phyloP scores from a whole-genome alignment of 2,329 filamentous ascomycete species.

The Microthyrium microscopicum region DNA sequence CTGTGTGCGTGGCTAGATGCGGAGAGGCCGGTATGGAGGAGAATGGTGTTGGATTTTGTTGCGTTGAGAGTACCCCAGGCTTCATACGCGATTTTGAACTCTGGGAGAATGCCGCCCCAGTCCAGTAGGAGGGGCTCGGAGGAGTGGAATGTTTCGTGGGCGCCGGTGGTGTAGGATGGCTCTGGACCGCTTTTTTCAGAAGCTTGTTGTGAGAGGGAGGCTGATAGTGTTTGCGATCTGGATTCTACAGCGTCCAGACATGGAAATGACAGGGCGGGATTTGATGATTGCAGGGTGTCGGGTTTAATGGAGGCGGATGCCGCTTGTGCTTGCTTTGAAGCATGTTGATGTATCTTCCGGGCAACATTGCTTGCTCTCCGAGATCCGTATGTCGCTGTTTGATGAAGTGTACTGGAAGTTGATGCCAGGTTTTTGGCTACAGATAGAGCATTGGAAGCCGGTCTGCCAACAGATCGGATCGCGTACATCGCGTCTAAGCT shows the following conservation, averaged over 20 bases:
- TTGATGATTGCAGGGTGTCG: slow-evolving; percentile 15
- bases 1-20: slow-evolving; percentile 96
- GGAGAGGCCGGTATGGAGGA: slow-evolving; percentile 84
- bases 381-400: too few relatives aligned
- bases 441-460: too few relatives aligned
- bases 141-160: slow-evolving; percentile 64
- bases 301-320: too few relatives aligned
- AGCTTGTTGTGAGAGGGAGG: slow-evolving; percentile 45
- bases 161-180: slow-evolving; percentile 81
- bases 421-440: too few relatives aligned
- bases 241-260: slow-evolving; percentile 26
- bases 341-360: too few relatives aligned
- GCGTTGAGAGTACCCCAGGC: slow-evolving; percentile 73
- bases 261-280: slow-evolving; percentile 24
- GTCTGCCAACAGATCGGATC: too few relatives aligned
- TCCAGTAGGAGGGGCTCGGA: slow-evolving; percentile 63
- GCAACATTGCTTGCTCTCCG: too few relatives aligned
- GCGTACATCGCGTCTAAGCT: too few relatives aligned
- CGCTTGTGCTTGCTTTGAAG: too few relatives aligned
- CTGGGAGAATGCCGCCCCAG: slow-evolving; percentile 82
- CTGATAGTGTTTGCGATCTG: slow-evolving; percentile 50
- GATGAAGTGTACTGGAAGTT: too few relatives aligned
- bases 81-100: slow-evolving; percentile 86
- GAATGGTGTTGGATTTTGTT: slow-evolving; percentile 72
- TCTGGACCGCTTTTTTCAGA: slow-evolving; percentile 57